Percentiles rank a stretch among this genome's conserved stretches.
Conservation (phyloP, 2,329 filamentous ascomycete genomes). For the Aspergillus nomiae region DNA sequence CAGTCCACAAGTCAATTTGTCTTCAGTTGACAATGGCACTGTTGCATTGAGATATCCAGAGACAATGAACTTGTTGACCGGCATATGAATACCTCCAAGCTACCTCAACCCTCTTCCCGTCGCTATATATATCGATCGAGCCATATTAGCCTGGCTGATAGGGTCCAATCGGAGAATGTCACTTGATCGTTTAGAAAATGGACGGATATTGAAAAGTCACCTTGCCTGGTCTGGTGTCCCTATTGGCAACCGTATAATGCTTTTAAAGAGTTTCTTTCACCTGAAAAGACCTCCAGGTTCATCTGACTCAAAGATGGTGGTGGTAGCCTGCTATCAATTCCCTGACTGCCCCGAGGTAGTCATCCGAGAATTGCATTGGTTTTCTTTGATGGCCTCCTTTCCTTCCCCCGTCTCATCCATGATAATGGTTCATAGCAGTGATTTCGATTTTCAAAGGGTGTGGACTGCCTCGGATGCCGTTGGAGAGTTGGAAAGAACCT, state of each 20-base stretch:
- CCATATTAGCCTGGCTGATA: neutral
- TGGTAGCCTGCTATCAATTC: neutral
- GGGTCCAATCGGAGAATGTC: too few relatives aligned
- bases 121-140: neutral
- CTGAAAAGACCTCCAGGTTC: neutral
- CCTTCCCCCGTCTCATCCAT: neutral
- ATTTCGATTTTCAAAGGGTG: neutral
- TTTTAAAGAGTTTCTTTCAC: neutral
- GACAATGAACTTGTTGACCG: neutral
- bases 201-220: neutral
- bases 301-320: too few relatives aligned
- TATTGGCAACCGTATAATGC: neutral
- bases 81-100: neutral
- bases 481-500: neutral
- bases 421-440: neutral
- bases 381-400: neutral
- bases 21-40: neutral
- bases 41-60: neutral
- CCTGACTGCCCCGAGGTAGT: neutral
- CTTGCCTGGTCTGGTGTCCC: neutral
- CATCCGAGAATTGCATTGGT: neutral
- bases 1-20: neutral
- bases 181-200: neutral
- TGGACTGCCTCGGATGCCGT: neutral
- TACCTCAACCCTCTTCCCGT: neutral